These are phyloP conservation scores for Neopestalotiopsis rosae DNA, from an alignment of 2,329 filamentous ascomycete genomes.

Conservation along the genomic window DNA sequence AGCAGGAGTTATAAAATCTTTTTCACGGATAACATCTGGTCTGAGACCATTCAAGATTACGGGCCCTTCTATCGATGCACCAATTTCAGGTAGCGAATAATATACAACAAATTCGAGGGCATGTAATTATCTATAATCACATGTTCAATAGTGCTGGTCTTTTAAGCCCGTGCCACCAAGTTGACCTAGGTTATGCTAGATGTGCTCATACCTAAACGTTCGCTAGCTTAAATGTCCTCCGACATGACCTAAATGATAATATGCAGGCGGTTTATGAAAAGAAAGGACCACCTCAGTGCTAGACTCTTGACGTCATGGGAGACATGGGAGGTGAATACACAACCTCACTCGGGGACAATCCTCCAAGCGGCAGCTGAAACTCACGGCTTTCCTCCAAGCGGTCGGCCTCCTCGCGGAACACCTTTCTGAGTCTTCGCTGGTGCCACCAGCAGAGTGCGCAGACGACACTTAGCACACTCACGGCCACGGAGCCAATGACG, in stretches of 20 bases:
- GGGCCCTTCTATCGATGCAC: no score
- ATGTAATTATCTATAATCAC: no score
- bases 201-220: no score
- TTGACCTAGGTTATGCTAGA: no score
- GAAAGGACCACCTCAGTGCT: neutral
- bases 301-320: neutral
- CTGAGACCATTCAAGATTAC: no score
- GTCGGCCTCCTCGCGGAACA: conserved; percentile 35
- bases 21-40: neutral
- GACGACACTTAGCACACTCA: conserved; percentile 31
- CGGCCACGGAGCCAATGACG: conserved; percentile 29
- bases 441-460: conserved; percentile 39
- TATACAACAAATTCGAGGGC: no score
- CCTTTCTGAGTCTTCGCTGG: conserved; percentile 34
- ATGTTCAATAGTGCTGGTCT: no score
- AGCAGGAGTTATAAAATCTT: neutral
- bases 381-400: conserved; percentile 25
- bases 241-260: no score
- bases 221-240: no score
- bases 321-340: neutral
- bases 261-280: neutral
- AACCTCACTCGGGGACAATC: neutral
- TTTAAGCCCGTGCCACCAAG: no score
- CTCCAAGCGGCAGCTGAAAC: neutral
- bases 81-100: no score